Conservation (phyloP, 2,329 filamentous ascomycete genomes). For the Claviceps pazoutovae region DNA sequence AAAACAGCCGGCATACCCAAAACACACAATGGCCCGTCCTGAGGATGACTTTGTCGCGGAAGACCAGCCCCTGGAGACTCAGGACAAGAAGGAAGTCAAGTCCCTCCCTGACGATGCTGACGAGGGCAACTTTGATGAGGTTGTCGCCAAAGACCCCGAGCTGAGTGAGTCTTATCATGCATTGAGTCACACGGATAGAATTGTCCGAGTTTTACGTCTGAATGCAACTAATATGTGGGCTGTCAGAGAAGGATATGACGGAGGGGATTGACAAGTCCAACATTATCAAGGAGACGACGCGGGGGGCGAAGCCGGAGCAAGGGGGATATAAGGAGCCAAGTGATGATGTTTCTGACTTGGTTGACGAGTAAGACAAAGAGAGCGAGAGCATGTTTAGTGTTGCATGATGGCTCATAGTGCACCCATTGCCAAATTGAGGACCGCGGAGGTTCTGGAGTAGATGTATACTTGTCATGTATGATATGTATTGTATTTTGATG, state of each 20-base stretch:
- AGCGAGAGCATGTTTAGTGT: no score
- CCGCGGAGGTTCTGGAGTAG: no score
- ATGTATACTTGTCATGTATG: no score
- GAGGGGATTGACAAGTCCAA: constrained; percentile 4
- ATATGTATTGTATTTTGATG: no score
- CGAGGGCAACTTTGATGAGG: constrained; percentile 1
- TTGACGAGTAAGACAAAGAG: not conserved
- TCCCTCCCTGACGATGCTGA: constrained; percentile 3
- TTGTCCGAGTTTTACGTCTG: no score
- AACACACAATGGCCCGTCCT: not conserved
- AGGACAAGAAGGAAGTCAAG: constrained; percentile 1
- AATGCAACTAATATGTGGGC: no score
- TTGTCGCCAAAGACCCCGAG: constrained; percentile 2
- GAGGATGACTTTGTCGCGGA: constrained; percentile 3
- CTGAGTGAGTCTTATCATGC: not conserved
- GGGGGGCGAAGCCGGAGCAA: constrained; percentile 1
- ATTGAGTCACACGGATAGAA: no score
- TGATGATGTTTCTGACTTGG: constrained; percentile 2
- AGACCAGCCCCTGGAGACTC: not conserved
- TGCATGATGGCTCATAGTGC: not conserved
- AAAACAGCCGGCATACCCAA: no score
- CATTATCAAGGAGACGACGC: constrained; percentile 3
- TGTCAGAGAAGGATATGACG: not conserved
- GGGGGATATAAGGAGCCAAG: constrained; percentile 3
- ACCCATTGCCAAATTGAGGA: no score